phyloP scores from a whole-genome alignment of 202 grass and related monocot genomes.

The Elaeis oleifera region DNA sequence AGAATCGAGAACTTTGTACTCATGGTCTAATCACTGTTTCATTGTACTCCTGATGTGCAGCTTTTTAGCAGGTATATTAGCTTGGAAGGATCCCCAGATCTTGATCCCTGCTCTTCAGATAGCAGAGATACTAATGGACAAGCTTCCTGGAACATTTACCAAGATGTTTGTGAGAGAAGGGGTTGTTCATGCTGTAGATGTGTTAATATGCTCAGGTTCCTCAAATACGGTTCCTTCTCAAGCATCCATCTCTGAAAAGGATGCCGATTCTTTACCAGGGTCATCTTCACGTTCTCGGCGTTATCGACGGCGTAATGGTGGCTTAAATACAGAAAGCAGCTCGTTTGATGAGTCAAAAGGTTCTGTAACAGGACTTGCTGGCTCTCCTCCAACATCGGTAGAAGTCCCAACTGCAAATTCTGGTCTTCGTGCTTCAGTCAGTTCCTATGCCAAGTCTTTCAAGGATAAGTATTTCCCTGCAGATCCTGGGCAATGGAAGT shows the following conservation, averaged over 20 bases:
- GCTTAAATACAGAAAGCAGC: slow-evolving; percentile 30
- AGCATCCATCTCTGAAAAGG: slow-evolving; percentile 24
- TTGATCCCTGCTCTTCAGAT: slow-evolving; percentile 85
- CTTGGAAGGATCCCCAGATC: slow-evolving; percentile 83
- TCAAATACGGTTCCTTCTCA: slow-evolving; percentile 36
- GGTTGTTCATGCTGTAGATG: slow-evolving; percentile 82
- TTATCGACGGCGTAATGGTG: slow-evolving; percentile 36
- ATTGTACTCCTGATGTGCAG: slow-evolving; percentile 21
- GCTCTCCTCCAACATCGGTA: slow-evolving; percentile 16
- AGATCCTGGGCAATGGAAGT: slow-evolving; percentile 49
- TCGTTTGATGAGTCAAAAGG: slow-evolving; percentile 48
- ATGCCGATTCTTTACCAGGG: slow-evolving; percentile 26
- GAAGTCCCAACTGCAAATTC: slow-evolving; percentile 36
- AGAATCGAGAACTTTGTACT: too few species aligned
- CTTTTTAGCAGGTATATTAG: slow-evolving; percentile 81
- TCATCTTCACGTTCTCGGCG: slow-evolving; percentile 54
- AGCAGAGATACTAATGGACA: slow-evolving; percentile 83
- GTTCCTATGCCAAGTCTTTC: slow-evolving; percentile 53
- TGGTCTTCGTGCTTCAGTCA: slow-evolving; percentile 52
- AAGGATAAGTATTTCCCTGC: slow-evolving; percentile 72
- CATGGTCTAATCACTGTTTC: too few species aligned
- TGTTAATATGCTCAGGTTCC: slow-evolving; percentile 45
- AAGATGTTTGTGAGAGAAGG: slow-evolving; percentile 92
- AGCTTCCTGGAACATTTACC: slow-evolving; percentile 70
- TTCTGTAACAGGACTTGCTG: slow-evolving; percentile 22